Evolutionary conservation across 305 asterid species (phyloP).

Genomic region (Galium porrigens): DNA sequence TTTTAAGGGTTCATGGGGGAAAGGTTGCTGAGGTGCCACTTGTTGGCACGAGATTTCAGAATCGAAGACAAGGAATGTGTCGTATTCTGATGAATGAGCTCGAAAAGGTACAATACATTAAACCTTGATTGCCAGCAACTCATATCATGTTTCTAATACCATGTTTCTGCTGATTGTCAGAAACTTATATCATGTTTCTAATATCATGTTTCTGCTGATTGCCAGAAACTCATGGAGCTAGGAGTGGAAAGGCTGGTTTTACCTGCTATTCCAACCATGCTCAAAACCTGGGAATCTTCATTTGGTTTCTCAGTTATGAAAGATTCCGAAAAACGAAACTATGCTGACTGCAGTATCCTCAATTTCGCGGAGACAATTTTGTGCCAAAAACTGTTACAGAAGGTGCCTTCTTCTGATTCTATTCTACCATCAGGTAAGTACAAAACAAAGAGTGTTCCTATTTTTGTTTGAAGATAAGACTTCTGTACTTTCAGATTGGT

Average conservation of each 20-base stretch:
- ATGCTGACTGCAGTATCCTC: constrained; percentile 44
- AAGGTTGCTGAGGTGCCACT: constrained; percentile 87
- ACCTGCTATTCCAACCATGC: constrained; percentile 56
- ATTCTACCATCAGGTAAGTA: constrained; percentile 28
- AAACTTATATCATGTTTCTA: constrained; percentile 20
- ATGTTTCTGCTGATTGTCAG: constrained; percentile 24
- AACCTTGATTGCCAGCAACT: background rate
- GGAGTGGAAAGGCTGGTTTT: constrained; percentile 84
- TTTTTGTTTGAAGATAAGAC: background rate
- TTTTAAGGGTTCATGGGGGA: constrained; percentile 56
- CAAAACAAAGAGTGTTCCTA: background rate
- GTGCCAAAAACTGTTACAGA: constrained; percentile 56
- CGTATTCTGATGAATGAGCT: constrained; percentile 72
- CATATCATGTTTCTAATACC: background rate
- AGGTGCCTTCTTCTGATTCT: constrained; percentile 20
- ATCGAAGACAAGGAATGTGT: constrained; percentile 93
- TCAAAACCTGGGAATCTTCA: constrained; percentile 61
- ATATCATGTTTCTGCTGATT: background rate
- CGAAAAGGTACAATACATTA: constrained; percentile 49
- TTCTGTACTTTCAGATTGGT: constrained; percentile 2
- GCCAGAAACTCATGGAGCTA: constrained; percentile 50
- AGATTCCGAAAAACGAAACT: constrained; percentile 40
- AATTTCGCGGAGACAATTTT: constrained; percentile 57
- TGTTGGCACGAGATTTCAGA: constrained; percentile 67
- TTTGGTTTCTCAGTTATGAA: constrained; percentile 69